Base-by-base conservation (phyloP, 352 stramenopile species). In the Phytophthora nicotianae region DNA sequence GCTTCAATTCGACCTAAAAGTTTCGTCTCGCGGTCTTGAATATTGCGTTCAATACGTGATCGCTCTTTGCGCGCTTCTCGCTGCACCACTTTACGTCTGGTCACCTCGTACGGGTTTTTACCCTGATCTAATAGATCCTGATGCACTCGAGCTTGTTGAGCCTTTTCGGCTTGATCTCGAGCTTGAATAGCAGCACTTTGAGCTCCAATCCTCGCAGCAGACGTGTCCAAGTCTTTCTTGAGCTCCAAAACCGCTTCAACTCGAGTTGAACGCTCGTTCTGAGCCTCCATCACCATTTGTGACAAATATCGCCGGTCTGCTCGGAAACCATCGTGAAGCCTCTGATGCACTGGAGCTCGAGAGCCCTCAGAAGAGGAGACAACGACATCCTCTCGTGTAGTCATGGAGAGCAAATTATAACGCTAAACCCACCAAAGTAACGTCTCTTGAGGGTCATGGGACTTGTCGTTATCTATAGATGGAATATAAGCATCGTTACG, bases 51-150 rank as follows among this genome's bases (percentile, higher is more conserved):
- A 19, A 90, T 73, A 10, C 62, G 48, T 6, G 51, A 42, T 0
- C 79, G 78, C 33, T 91, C 71, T 1, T 61, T 63, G 2, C 60
- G 37, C 0, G 82, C 70, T 32, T 58, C 49, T 41, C 72, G 65
- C 11, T 76, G 64, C 10, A 90, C 79, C 5, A 77, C 65, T 20
- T 76, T 68, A 2, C 58, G 63, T 27, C 88, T 84, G 2, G 80
- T 65, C 3, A 90, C 80, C 42, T 94, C 83, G 58, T 95, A 90
- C 17, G 88, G 84, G 58, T 95, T 95, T 45, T 86, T 77, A 5
- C 86, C 86, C 26, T 91, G 82, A 21, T 73, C 68, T 38, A 95
- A 37, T 4, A 92, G 63, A 46, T 75, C 67, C 24, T 88, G 70
- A 42, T 88, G 88, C 14, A 68, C 58, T 1, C 61, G 46, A 23